These are phyloP conservation scores for Ogataea saltuana DNA, from an alignment of 805 yeast genomes.

Conservation along the genomic window DNA sequence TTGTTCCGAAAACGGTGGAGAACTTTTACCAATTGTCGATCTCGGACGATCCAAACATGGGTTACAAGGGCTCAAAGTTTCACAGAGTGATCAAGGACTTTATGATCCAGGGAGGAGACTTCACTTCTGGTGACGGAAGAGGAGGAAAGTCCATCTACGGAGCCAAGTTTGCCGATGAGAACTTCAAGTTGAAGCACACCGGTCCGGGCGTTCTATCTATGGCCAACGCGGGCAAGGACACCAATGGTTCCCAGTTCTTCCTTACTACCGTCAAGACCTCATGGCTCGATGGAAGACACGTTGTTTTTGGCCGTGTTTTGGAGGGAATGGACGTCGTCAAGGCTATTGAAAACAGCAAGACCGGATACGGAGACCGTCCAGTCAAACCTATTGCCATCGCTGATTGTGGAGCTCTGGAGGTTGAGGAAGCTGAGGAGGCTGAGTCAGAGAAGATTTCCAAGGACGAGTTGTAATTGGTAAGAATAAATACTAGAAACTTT, in stretches of 20 bases:
- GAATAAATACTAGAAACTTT: too few relatives aligned
- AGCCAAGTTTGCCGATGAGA: conserved; percentile 64
- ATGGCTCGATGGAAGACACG: conserved; percentile 95
- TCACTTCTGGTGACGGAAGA: conserved; percentile 65
- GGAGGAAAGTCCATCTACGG: conserved; percentile 80
- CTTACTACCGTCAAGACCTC: conserved; percentile 87
- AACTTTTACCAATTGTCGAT: conserved; percentile 80
- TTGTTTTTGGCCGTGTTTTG: conserved; percentile 92
- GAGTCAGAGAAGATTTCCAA: conserved; percentile 26
- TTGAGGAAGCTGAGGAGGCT: conserved; percentile 22
- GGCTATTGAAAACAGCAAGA: conserved; percentile 71
- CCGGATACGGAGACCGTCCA: conserved; percentile 74
- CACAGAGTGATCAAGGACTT: conserved; percentile 72
- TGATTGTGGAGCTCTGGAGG: conserved; percentile 66
- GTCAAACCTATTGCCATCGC: conserved; percentile 60
- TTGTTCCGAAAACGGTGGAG: conserved; percentile 85
- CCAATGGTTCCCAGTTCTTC: conserved; percentile 94
- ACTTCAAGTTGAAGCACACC: conserved; percentile 65
- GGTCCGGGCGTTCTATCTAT: conserved; percentile 69
- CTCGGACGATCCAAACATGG: conserved; percentile 70
- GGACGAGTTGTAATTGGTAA: conserved; percentile 24
- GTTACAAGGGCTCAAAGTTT: conserved; percentile 63
- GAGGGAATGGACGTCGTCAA: conserved; percentile 84
- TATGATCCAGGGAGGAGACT: conserved; percentile 84
- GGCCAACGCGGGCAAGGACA: conserved; percentile 79